Evolutionary conservation across 139 green algal genomes (phyloP), one percentile per base, ranked within the genome.

Genomic region (Chara braunii): DNA sequence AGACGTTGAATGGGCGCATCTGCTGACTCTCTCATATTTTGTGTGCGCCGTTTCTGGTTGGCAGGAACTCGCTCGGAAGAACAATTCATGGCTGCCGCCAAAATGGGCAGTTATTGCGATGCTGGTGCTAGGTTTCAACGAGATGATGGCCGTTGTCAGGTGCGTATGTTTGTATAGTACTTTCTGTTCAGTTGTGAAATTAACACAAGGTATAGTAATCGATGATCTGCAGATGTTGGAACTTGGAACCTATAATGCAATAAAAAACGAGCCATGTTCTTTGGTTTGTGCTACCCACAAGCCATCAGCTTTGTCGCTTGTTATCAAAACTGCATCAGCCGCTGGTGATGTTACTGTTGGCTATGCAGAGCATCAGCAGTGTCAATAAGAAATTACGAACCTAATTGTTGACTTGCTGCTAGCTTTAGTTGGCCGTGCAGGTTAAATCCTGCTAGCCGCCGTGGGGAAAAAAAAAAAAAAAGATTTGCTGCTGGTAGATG

Each of bases 41-140:
- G n/a, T n/a, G n/a, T n/a, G n/a, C n/a, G n/a, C n/a, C n/a, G n/a
- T n/a, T n/a, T n/a, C n/a, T 22, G 12, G 50, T 58, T 12, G 23
- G 42, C 61, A 70, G 61, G 52, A 72, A 53, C 40, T 42, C 6
- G 30, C n/a, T n/a, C 18, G 56, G 37, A 37, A 42, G 23, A 44
- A 35, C 34, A 70, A 69, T 57, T 43, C 56, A 11, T 71, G 57
- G 65, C 32, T 74, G 55, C 65, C 65, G 9, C 90, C 90, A 1
- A 58, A 91, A 45, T 96, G 90, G 90, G 89, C 90, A 9, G 82
- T 97, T 11, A 51, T 64, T 0, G 86, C 88, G 42, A 96, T 97
- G 62, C 31, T 85, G 24, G 56, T 96, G 51, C 81, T 97, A 70
- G 90, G 90, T 33, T 95, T 87, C 70, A 92, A 97, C 72, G 90